Evolutionary conservation across 768 basidiomycete genomes (phyloP), one percentile per base, ranked within the genome.

Genomic region (Kwoniella sp.): DNA sequence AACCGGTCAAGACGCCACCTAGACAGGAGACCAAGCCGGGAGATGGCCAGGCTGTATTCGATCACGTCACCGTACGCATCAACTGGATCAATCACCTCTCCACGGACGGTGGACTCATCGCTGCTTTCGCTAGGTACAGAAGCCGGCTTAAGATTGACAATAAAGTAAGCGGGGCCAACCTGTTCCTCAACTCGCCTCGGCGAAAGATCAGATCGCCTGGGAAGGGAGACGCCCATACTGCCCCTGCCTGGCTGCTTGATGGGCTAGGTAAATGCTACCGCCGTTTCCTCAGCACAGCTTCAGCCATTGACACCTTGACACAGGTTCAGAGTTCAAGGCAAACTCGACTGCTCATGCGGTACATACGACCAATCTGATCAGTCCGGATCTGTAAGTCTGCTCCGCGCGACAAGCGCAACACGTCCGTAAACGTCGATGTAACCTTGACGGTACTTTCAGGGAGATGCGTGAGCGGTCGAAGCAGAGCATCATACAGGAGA

Each of bases 291-390:
- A n/a, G n/a, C n/a, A n/a, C n/a, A n/a, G n/a, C n/a, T n/a, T n/a
- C n/a, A n/a, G n/a, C n/a, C n/a, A n/a, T 27, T 28, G 4, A 7
- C 14, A 4, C 14, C 23, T 19, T 22, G 5, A 17, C 8, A 3
- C 23, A 50, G 55, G 22, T 5, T 9, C 32, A n/a, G 49, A 44
- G 19, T 56, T 56, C 20, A 27, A 31, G n/a, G 27, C 23, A n/a
- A 38, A 41, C 4, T 36, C 46, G n/a, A 52, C 50, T 14, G 49
- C 45, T 29, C 58, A 60, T 44, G 58, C 58, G 3, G 58, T 56
- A 10, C 58, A 60, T 46, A 51, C 58, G 5, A 51, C 49, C 1
- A 60, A 60, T 36, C 49, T 60, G 5, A 15, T 46, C 2, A 37
- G 32, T 5, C 14, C 37, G n/a, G 53, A 60, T 32, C 15, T 17